Base-by-base conservation (phyloP, 2,329 filamentous ascomycete species). In the Fusarium pseudocircinatum region DNA sequence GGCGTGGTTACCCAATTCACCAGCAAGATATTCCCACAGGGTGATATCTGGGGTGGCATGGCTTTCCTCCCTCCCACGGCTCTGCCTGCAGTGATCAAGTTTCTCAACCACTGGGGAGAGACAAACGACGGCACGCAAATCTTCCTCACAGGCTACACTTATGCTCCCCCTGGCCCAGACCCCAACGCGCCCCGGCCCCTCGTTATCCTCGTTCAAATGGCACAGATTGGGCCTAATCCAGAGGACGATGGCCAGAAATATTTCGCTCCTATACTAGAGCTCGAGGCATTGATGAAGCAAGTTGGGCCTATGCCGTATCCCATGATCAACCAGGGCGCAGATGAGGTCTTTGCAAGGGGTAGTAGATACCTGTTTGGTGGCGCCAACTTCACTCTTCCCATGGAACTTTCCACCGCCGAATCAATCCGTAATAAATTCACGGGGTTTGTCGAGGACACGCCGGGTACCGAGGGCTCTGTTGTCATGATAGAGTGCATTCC, bases 1-100 rank as follows among this genome's bases (percentile, higher is more conserved):
- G 85, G 83, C 24, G 81, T 85, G 32, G 83, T 84, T 4, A 84
- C 83, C 1, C 78, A 78, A 15, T 84, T 85, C 66, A 82, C 78
- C n/a, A 77, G 74, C 56, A 78, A 76, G 22, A 75, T 66, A 4
- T 80, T 80, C 43, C 75, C 77, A 0, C 81, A 83, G 54, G 78
- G 77, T 5, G 66, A 80, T 7, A 75, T 80, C 39, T 84, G 78
- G 75, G 75, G 73, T 7, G 82, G 82, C 8, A 37, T 75, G 26
- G 30, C 80, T 12, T 59, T 79, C 14, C 78, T 81, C 44, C 42
- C 78, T 24, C 63, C 60, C 2, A 73, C 78, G 18, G 76, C 79
- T 30, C 59, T 82, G 12, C 73, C 75, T 7, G 68, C 70, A 3
- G 60, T 83, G 1, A 76, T 83, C 11, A 77, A 75, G 28, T 81